phyloP scores from a whole-genome alignment of 1,284 basidiomycete genomes.

The Trichosporon sp. region DNA sequence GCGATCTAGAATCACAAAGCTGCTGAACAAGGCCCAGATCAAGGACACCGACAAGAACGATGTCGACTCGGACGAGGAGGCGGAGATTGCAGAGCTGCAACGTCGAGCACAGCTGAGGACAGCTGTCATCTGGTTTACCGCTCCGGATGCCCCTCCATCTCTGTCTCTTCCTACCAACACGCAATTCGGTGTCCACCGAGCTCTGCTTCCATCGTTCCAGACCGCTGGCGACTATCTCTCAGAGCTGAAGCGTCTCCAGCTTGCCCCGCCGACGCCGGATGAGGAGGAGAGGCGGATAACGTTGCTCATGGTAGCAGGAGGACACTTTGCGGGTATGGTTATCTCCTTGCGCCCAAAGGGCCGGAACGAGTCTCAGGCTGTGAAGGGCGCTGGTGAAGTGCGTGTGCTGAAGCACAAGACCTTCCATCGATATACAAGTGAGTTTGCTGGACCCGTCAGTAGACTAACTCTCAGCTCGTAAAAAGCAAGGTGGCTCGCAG shows the following conservation, averaged over 20 bases:
- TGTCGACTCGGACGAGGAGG: conserved; percentile 41
- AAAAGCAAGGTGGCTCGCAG: conserved; percentile 97
- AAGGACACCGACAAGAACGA: conserved; percentile 39
- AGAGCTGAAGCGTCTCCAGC: conserved; percentile 64
- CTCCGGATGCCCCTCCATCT: conserved; percentile 50
- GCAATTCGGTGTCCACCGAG: conserved; percentile 83
- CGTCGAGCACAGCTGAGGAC: conserved; percentile 59
- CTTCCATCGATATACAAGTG: conserved; percentile 97
- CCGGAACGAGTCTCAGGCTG: conserved; percentile 57
- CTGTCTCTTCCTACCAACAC: conserved; percentile 56
- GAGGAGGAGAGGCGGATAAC: conserved; percentile 76
- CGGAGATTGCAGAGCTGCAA: conserved; percentile 42
- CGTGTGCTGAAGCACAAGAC: conserved; percentile 89
- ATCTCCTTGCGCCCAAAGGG: conserved; percentile 56
- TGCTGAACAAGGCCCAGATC: conserved; percentile 57
- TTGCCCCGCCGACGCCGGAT: conserved; percentile 43
- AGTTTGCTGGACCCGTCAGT: conserved; percentile 22
- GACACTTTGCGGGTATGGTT: conserved; percentile 92
- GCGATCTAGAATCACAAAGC: conserved; percentile 53
- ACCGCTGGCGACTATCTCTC: conserved; percentile 46
- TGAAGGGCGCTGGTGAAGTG: conserved; percentile 56
- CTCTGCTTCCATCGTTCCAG: conserved; percentile 60
- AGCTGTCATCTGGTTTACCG: conserved; percentile 82
- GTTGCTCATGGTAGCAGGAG: conserved; percentile 92
- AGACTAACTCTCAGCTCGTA: conserved; percentile 61